Evolutionary conservation across 495 filamentous ascomycete genomes (phyloP), one percentile per base, ranked within the genome.

Genomic region (Tuber umbilicatum): DNA sequence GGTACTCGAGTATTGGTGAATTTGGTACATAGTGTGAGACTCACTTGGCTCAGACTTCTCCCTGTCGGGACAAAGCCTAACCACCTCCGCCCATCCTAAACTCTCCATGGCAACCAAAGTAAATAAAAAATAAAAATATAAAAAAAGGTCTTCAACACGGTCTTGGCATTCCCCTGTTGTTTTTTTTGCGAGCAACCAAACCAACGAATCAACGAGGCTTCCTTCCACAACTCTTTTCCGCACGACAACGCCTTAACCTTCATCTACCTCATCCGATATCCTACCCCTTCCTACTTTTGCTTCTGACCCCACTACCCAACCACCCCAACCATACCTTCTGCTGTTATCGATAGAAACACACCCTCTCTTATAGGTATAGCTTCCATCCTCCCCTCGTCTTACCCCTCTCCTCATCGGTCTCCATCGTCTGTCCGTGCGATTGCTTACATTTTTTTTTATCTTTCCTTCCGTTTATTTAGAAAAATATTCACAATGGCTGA

Each of bases 401-500:
- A 71, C 77, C 77, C 77, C 76, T 78, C 77, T 43, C 42, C 42
- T 27, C 70, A 37, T 50, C 23, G 21, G 50, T 72, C 76, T 42
- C 76, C 69, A 43, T 69, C 71, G 38, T 55, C 77, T n/a, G 41
- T 74, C 73, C 55, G 45, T 60, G 41, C 37, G 27, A 45, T 5
- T 41, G 17, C 74, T 43, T 41, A 55, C 68, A 71, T 74, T 64
- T 40, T 43, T 37, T n/a, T n/a, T n/a, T n/a, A n/a, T n/a, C n/a
- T n/a, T n/a, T 55, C 9, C 39, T 42, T 60, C 42, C 40, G 55
- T 19, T 68, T 72, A 17, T 43, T 70, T 35, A 79, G 75, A 72
- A 72, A 37, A 38, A 17, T 47, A 41, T 37, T 71, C 70, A 76
- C 68, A 41, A 82, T 82, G 81, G 81, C 81, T 72, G 81, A 82